Conservation (phyloP, 768 basidiomycete species). For the Auriscalpium microsporum region DNA sequence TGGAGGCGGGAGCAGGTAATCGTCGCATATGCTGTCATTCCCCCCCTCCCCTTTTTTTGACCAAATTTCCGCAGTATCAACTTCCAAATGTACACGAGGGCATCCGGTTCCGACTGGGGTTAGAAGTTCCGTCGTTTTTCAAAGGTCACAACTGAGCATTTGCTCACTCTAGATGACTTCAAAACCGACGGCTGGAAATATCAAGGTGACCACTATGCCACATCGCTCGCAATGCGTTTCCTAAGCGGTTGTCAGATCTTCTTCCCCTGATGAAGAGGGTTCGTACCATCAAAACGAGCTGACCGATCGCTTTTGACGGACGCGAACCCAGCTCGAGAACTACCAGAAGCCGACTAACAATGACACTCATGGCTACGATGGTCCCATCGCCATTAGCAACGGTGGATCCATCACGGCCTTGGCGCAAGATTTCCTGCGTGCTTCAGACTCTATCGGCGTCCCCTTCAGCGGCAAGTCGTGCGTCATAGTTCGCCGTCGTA, state of each 20-base stretch:
- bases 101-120: conserved; percentile 68
- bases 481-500: neutral
- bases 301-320: neutral
- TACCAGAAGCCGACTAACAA: conserved; percentile 68
- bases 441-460: conserved; percentile 49
- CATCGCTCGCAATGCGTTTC: neutral
- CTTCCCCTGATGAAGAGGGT: conserved; percentile 67
- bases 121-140: conserved; percentile 10
- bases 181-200: conserved; percentile 63
- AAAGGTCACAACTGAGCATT: neutral
- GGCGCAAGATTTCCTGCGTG: conserved; percentile 64
- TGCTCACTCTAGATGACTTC: conserved; percentile 47
- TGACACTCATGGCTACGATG: conserved; percentile 60
- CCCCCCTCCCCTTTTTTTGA: too few relatives aligned
- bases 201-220: conserved; percentile 32
- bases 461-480: conserved; percentile 50
- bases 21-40: neutral
- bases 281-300: conserved; percentile 6
- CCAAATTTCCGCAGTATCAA: conserved; percentile 45
- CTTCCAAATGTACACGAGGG: conserved; percentile 39
- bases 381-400: conserved; percentile 67
- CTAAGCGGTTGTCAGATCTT: conserved; percentile 35
- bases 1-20: conserved; percentile 13
- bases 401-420: conserved; percentile 56
- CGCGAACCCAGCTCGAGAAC: conserved; percentile 48